Evolutionary conservation across 495 filamentous ascomycete species (phyloP).

Genomic region (Penicillium waksmanii): DNA sequence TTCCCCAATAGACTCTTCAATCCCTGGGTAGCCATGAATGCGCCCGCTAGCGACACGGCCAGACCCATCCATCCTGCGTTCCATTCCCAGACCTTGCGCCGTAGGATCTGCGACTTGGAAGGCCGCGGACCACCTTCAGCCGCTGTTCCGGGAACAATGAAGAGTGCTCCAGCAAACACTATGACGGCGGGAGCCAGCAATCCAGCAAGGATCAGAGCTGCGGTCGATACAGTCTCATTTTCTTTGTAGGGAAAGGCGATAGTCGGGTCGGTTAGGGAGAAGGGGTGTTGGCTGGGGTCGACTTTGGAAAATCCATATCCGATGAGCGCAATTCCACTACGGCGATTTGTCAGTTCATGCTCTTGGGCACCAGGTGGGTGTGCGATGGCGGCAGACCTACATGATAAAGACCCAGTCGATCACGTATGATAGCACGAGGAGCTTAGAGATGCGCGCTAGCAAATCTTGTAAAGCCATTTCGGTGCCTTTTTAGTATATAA

Average conservation of each 20-base stretch:
- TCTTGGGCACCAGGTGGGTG: neutral
- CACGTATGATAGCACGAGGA: conserved; percentile 53
- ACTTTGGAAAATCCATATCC: conserved; percentile 48
- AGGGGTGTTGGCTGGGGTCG: conserved; percentile 47
- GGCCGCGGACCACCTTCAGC: conserved; percentile 22
- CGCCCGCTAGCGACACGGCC: conserved; percentile 55
- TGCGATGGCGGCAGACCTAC: conserved; percentile 30
- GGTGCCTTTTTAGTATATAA: neutral
- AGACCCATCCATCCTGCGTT: conserved; percentile 69
- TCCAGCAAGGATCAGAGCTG: conserved; percentile 50
- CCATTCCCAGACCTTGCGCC: conserved; percentile 59
- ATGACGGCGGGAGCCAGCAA: conserved; percentile 59
- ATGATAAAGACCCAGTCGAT: conserved; percentile 58
- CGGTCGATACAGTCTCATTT: conserved; percentile 58
- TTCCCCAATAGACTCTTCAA: conserved; percentile 67
- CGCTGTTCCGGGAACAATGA: conserved; percentile 53
- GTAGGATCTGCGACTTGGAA: conserved; percentile 33
- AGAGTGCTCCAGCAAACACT: conserved; percentile 49
- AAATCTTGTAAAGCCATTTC: conserved; percentile 10
- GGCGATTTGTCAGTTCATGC: neutral
- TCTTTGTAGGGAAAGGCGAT: conserved; percentile 61
- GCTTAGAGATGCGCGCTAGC: conserved; percentile 34
- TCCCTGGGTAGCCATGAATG: conserved; percentile 62
- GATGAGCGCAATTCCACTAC: conserved; percentile 49
- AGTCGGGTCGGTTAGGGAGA: conserved; percentile 54